Conservation (phyloP, 768 basidiomycete species). For the Hericium alpestre region DNA sequence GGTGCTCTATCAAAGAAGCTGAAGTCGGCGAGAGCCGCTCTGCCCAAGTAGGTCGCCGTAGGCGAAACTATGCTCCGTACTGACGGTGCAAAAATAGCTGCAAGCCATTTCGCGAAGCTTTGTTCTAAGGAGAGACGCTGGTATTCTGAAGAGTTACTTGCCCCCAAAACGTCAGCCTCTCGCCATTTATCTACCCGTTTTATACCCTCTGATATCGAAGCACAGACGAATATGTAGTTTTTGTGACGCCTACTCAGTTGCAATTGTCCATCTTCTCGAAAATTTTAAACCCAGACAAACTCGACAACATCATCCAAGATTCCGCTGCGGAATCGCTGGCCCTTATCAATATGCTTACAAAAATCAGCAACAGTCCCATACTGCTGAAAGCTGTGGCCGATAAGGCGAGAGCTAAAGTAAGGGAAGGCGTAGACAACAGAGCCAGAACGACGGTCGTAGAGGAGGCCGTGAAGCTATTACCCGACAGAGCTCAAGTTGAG, state of each 20-base stretch:
- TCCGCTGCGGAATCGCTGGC: slow-evolving; percentile 71
- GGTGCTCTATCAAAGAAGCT: slow-evolving; percentile 57
- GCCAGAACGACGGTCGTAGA: slow-evolving; percentile 39
- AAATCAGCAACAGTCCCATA: slow-evolving; percentile 89
- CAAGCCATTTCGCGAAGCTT: slow-evolving; percentile 72
- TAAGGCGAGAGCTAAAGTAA: slow-evolving; percentile 35
- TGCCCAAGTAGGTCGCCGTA: slow-evolving; percentile 43
- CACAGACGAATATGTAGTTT: slow-evolving; percentile 96
- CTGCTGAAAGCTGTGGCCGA: slow-evolving; percentile 73
- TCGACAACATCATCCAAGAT: slow-evolving; percentile 59
- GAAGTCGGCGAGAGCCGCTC: slow-evolving; percentile 71
- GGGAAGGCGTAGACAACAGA: slow-evolving; percentile 22
- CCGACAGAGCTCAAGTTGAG: slow-evolving; percentile 46
- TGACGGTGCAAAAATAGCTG: slow-evolving; percentile 33
- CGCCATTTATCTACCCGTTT: no score
- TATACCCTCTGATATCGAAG: no score
- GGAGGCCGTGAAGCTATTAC: slow-evolving; percentile 55
- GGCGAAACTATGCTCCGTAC: no score
- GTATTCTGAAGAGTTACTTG: slow-evolving; percentile 69
- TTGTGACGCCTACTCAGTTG: slow-evolving; percentile 76
- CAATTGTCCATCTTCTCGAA: slow-evolving; percentile 72
- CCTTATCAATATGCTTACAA: slow-evolving; percentile 70
- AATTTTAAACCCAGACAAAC: slow-evolving; percentile 61
- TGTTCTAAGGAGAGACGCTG: slow-evolving; percentile 81
- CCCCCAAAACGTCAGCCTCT: slow-evolving; percentile 75